phyloP scores from a whole-genome alignment of 768 basidiomycete species.

The Xerocomus potaroensis region DNA sequence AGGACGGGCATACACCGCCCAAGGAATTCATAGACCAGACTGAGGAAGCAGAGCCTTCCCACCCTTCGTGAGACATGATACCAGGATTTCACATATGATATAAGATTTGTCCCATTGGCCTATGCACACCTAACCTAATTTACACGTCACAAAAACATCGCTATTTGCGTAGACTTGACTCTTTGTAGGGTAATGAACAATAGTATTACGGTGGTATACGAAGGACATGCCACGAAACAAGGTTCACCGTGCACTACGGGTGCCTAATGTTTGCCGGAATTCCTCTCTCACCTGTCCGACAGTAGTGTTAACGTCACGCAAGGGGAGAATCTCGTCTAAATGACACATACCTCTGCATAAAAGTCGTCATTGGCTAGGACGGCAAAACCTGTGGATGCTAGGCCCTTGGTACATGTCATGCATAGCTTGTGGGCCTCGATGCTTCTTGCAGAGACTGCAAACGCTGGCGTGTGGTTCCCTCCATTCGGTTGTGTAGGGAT shows the following conservation, averaged over 20 bases:
- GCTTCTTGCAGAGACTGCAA: conserved; percentile 55
- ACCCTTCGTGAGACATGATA: conserved; percentile 12
- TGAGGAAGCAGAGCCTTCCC: conserved; percentile 15
- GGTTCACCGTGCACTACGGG: conserved; percentile 1
- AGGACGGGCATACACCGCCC: conserved; percentile 38
- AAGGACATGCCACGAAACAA: neutral
- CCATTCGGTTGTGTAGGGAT: conserved; percentile 69
- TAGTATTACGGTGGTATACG: conserved; percentile 15
- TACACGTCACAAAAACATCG: conserved; percentile 12
- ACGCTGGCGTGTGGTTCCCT: conserved; percentile 73
- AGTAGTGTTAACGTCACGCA: neutral
- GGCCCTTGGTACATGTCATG: conserved; percentile 52
- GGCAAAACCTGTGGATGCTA: conserved; percentile 60
- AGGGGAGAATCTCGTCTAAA: neutral
- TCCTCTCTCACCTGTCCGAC: conserved; percentile 24
- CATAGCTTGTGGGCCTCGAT: conserved; percentile 59
- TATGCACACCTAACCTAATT: conserved; percentile 18
- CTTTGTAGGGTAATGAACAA: conserved; percentile 10
- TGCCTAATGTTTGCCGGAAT: conserved; percentile 12
- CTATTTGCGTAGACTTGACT: conserved; percentile 9
- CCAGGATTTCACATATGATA: conserved; percentile 15
- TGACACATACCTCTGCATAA: conserved; percentile 44
- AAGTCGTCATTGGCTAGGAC: conserved; percentile 57
- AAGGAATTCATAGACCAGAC: conserved; percentile 29
- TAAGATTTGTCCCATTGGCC: conserved; percentile 14